Evolutionary conservation across 2,329 filamentous ascomycete species (phyloP).

Genomic region (Aureobasidium musti): DNA sequence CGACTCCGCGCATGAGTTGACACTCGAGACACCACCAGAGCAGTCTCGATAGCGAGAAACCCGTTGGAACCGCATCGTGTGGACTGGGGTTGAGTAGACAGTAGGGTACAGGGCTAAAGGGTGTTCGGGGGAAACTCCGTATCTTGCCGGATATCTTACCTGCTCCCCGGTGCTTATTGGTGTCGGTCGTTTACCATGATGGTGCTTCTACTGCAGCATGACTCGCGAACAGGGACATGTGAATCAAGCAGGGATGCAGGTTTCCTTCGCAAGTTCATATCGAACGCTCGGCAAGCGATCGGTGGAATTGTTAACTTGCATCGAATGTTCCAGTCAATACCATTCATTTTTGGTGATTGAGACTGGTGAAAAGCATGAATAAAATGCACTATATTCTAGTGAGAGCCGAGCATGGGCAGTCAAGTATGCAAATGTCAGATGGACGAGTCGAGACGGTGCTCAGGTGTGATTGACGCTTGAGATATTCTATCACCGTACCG

Average conservation of each 20-base stretch:
- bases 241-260: neutral
- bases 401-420: neutral
- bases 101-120: neutral
- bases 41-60: neutral
- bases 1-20: neutral
- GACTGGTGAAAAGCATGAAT: neutral
- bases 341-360: neutral
- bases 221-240: neutral
- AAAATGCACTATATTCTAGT: neutral
- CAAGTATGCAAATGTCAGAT: neutral
- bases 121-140: slow-evolving; percentile 2
- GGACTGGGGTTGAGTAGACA: neutral
- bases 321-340: neutral
- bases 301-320: neutral
- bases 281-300: neutral
- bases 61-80: neutral
- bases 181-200: neutral
- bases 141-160: neutral
- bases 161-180: neutral
- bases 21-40: neutral
- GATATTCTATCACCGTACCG: neutral
- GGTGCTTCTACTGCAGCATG: neutral
- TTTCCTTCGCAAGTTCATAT: neutral
- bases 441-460: no score
- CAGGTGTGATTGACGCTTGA: neutral